Conservation (phyloP, 495 filamentous ascomycete species). For the Penicillium malachiteum region DNA sequence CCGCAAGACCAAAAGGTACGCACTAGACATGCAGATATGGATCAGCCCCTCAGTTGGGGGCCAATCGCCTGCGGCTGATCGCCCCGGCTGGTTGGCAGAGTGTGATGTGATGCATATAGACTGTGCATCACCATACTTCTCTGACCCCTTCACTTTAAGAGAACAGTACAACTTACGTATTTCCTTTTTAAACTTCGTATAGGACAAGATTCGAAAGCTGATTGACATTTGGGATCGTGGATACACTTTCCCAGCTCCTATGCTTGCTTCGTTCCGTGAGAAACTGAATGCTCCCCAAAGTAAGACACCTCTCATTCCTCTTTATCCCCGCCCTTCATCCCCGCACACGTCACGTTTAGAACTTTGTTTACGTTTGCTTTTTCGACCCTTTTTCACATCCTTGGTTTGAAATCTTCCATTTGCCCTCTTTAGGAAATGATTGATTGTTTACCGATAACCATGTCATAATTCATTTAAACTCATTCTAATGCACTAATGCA, state of each 20-base stretch:
- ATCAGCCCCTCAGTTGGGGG: slow-evolving; percentile 10
- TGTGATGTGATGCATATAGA: slow-evolving; percentile 14
- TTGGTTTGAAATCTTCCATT: background rate
- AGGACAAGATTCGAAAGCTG: slow-evolving; percentile 96
- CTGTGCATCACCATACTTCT: background rate
- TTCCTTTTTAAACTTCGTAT: slow-evolving; percentile 40
- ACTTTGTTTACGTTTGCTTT: background rate
- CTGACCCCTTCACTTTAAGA: slow-evolving; percentile 21
- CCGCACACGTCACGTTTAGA: too few species aligned
- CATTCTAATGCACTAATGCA: slow-evolving; percentile 29
- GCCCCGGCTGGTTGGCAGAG: background rate
- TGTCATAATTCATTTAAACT: background rate
- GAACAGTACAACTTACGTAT: slow-evolving; percentile 52
- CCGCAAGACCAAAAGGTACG: slow-evolving; percentile 99
- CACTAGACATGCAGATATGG: slow-evolving; percentile 41
- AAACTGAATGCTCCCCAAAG: slow-evolving; percentile 68
- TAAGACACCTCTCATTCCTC: slow-evolving; percentile 45
- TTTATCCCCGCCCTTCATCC: too few species aligned
- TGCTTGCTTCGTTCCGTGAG: slow-evolving; percentile 84
- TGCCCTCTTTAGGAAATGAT: too few species aligned
- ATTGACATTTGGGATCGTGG: slow-evolving; percentile 98
- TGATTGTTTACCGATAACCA: too few species aligned
- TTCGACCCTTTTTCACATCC: background rate
- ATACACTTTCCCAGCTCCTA: slow-evolving; percentile 78
- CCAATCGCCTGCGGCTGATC: background rate